Base-by-base conservation (phyloP, 768 basidiomycete genomes). In the Lepiota brunneoincarnata region DNA sequence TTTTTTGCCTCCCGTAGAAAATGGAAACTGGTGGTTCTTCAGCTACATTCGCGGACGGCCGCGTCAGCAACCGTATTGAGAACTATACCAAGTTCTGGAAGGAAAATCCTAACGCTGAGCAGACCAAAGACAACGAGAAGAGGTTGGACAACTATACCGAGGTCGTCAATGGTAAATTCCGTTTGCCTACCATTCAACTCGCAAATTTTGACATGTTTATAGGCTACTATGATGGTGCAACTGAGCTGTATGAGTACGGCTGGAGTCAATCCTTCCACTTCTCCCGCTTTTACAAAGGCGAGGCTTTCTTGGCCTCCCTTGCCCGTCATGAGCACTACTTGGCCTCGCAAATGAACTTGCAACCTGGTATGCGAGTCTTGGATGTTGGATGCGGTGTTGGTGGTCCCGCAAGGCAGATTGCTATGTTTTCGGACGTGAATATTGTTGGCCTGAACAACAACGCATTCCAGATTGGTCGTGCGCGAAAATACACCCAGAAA, bases 301-400 rank as follows among this genome's bases (percentile, higher is more conserved):
- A 93, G 67, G 80, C 79, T 0, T 89, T 89, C 68, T 68, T 77
- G 20, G 82, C 84, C 17, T 84, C 86, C 5, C 72, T 93, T 49
- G 94, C 96, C 23, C 88, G 97, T 38, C 96, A 98, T 64, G 96
- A 99, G 73, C 96, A 99, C 74, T 98, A 95, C 74, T 91, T 99
- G 59, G 86, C 94, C 4, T 75, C 88, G 7, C 82, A 91, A 65
- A 93, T 98, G 87, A 68, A 71, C 43, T 75, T 99, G 56, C 82
- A 82, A 48, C 83, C 93, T 0, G 92, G 93, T 39, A 97, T 97
- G 94, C 84, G 87, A 31, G 95, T 99, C 38, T 87, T 99, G 56
- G 97, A 99, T 66, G 95, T 99, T 55, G 97, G 97, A 2, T 98
- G 97, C 69, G 97, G 97, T 67, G 89, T 99, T 50, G 97, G 97